Evolutionary conservation across 148 eudicot species (phyloP).

Genomic region (Amaranthus cruentus): DNA sequence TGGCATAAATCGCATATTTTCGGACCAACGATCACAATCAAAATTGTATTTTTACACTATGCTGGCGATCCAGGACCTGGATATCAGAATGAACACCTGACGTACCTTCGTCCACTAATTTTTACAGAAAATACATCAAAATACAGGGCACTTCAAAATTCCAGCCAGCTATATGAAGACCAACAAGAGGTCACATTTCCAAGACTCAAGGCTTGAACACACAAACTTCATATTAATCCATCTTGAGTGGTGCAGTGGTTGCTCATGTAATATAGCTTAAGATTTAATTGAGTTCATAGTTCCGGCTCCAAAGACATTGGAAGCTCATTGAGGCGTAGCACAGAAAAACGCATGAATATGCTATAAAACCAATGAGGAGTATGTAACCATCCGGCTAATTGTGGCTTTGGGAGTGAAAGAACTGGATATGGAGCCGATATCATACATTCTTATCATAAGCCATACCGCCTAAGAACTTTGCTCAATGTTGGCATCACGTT

Average conservation of each 20-base stretch:
- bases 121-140: not conserved
- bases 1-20: no score
- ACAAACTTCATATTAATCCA: not conserved
- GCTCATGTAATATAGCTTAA: not conserved
- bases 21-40: no score
- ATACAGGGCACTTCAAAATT: not conserved
- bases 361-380: not conserved
- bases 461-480: constrained; percentile 83
- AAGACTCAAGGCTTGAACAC: not conserved
- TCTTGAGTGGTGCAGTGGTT: not conserved
- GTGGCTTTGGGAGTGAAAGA: not conserved
- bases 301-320: not conserved
- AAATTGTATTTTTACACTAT: no score
- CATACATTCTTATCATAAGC: constrained; percentile 43
- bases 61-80: no score
- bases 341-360: not conserved
- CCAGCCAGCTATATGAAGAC: not conserved
- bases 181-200: not conserved
- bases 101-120: not conserved
- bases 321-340: not conserved
- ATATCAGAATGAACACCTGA: not conserved
- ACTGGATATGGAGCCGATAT: not conserved
- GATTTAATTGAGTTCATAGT: not conserved
- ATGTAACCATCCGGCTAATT: not conserved
- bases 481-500: constrained; percentile 90